A percentile compares a stretch with the other conserved stretches of the same genome.
These are phyloP conservation scores for Yarrowia osloensis DNA, from an alignment of 805 yeast species.

Conservation along the genomic window DNA sequence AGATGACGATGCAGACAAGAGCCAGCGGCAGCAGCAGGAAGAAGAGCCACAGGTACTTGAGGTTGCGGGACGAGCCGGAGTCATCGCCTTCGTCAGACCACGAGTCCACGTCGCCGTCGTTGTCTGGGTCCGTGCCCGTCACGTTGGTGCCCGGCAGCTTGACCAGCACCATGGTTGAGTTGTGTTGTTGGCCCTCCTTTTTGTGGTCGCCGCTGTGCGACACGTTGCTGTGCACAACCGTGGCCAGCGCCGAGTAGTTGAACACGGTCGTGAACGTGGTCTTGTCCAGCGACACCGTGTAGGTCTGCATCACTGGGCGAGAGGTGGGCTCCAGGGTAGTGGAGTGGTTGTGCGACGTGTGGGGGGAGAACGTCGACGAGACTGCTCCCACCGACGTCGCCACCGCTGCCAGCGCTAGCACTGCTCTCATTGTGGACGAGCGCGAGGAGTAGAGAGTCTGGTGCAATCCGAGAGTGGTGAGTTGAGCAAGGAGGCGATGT, in stretches of 20 bases:
- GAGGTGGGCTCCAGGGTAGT: neutral
- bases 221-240: neutral
- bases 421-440: conserved; percentile 23
- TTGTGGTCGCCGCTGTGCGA: neutral
- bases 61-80: conserved; percentile 10
- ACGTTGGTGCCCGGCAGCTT: conserved; percentile 21
- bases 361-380: neutral
- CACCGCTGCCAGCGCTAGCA: conserved; percentile 27
- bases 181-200: conserved; percentile 1
- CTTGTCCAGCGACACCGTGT: conserved; percentile 22
- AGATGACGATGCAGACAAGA: conserved; percentile 8
- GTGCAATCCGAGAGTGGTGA: neutral
- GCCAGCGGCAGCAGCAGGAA: conserved; percentile 26
- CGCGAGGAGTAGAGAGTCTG: neutral
- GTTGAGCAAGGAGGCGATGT: conserved; percentile 19
- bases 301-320: conserved; percentile 1
- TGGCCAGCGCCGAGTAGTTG: conserved; percentile 11
- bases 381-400: neutral
- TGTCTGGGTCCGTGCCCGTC: conserved; percentile 13
- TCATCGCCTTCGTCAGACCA: conserved; percentile 25
- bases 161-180: neutral
- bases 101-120: conserved; percentile 24
- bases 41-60: conserved; percentile 30
- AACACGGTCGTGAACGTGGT: conserved; percentile 27
- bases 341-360: neutral